Conservation (phyloP, 2,329 filamentous ascomycete genomes). For the Aspergillus quadrilineatus region DNA sequence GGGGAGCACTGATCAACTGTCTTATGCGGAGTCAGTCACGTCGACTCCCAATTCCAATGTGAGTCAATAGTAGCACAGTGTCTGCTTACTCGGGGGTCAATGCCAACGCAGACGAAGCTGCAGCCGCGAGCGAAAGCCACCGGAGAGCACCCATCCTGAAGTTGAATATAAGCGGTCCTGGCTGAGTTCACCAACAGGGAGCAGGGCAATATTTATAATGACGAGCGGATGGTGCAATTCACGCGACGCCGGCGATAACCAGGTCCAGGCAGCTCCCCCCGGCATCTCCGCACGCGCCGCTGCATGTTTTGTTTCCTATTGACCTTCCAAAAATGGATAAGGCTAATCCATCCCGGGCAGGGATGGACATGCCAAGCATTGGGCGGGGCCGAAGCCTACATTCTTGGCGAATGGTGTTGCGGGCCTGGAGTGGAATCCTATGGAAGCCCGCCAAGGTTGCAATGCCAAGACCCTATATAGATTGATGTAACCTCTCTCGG, state of each 20-base stretch:
- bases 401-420: background rate
- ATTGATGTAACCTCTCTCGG: background rate
- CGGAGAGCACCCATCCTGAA: constrained; percentile 25
- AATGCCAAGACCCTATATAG: constrained; percentile 19
- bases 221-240: background rate
- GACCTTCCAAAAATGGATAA: background rate
- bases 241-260: background rate
- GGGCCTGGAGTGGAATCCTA: background rate
- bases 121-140: constrained; percentile 27
- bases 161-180: background rate
- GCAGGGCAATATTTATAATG: background rate
- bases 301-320: background rate
- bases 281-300: background rate
- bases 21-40: constrained; percentile 18
- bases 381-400: background rate
- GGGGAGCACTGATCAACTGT: constrained; percentile 38
- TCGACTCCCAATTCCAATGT: background rate
- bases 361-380: background rate
- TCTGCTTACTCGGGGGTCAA: constrained; percentile 30
- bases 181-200: background rate
- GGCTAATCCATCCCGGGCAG: background rate
- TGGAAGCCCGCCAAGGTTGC: constrained; percentile 12
- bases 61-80: background rate
- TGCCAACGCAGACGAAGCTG: constrained; percentile 25
- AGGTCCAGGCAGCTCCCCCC: background rate